A percentile compares a stretch with the other conserved stretches of the same genome.
phyloP scores from a whole-genome alignment of 2,329 filamentous ascomycete species.

The Fusarium duplospermum region DNA sequence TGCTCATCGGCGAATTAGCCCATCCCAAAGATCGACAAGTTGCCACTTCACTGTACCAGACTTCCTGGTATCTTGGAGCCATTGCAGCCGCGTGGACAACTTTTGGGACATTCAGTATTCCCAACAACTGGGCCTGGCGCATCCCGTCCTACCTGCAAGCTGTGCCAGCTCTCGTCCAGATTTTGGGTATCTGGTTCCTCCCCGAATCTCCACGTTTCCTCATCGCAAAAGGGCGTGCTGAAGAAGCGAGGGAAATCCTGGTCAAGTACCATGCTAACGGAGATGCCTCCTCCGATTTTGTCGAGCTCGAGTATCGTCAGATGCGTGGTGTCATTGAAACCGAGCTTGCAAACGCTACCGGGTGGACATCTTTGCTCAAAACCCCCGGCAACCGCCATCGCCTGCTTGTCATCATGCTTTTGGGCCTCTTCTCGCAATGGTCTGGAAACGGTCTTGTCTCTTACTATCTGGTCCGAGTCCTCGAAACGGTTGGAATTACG shows the following conservation, averaged over 20 bases:
- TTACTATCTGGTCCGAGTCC: conserved; percentile 22
- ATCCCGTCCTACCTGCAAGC: conserved; percentile 45
- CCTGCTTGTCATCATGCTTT: conserved; percentile 10
- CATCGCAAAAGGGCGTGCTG: conserved; percentile 50
- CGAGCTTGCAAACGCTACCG: conserved; percentile 15
- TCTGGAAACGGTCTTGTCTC: conserved; percentile 25
- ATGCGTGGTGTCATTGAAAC: conserved; percentile 33
- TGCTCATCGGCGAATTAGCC: conserved; percentile 65
- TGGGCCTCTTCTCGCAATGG: conserved; percentile 37
- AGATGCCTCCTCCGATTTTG: neutral
- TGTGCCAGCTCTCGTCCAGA: conserved; percentile 25
- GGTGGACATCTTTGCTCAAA: conserved; percentile 17
- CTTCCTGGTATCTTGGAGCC: conserved; percentile 57
- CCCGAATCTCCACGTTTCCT: conserved; percentile 73
- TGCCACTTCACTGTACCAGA: conserved; percentile 65
- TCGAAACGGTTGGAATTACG: conserved; percentile 21
- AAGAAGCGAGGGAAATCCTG: conserved; percentile 51
- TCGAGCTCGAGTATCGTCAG: conserved; percentile 24
- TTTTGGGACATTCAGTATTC: conserved; percentile 50
- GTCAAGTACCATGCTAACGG: conserved; percentile 26
- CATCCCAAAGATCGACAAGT: conserved; percentile 65
- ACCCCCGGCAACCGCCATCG: conserved; percentile 21
- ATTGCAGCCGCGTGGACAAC: conserved; percentile 58
- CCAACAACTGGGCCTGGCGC: conserved; percentile 48
- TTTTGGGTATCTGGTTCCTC: conserved; percentile 58